These are phyloP conservation scores for Colletotrichum acutatum DNA, from an alignment of 2,329 filamentous ascomycete species.

Conservation along the genomic window DNA sequence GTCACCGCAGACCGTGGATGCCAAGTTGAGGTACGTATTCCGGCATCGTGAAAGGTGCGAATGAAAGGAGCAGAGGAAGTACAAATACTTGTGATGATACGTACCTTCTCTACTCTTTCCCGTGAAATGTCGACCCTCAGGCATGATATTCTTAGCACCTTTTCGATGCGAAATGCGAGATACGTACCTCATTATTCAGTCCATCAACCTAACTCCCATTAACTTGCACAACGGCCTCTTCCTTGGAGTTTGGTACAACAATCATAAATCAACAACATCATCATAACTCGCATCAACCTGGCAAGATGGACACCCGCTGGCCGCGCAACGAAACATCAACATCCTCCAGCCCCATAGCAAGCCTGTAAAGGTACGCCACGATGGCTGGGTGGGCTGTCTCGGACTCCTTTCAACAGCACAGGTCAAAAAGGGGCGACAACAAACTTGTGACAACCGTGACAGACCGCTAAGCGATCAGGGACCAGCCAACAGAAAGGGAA, in stretches of 20 bases:
- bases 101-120: background rate
- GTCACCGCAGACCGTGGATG: conserved; percentile 10
- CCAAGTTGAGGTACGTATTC: background rate
- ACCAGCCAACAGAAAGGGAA: background rate
- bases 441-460: background rate
- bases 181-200: background rate
- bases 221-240: background rate
- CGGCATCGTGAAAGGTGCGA: background rate
- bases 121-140: background rate
- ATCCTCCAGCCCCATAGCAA: background rate
- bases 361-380: conserved; percentile 7
- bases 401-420: background rate
- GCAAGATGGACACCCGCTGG: conserved; percentile 11
- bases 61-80: background rate
- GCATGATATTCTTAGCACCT: background rate
- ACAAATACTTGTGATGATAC: background rate
- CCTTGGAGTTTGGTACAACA: background rate
- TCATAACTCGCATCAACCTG: conserved; percentile 28
- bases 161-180: background rate
- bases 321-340: conserved; percentile 19
- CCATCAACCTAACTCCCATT: background rate
- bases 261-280: background rate
- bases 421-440: background rate
- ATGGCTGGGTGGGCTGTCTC: background rate
- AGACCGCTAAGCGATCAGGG: background rate